Conservation (phyloP, 768 basidiomycete genomes). For the Omphalotus guepiniiformis region DNA sequence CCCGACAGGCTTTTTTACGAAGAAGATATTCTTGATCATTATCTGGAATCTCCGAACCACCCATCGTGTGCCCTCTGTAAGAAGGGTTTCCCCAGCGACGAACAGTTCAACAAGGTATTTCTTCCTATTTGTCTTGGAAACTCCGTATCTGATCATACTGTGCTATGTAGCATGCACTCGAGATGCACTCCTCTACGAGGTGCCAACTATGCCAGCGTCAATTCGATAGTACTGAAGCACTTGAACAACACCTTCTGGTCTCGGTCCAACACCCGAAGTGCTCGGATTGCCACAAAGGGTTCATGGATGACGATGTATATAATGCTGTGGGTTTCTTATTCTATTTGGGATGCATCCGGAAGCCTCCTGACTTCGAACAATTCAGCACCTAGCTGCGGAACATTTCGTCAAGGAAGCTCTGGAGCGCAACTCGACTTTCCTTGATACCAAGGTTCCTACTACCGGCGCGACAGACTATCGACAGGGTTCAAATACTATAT, state of each 20-base stretch:
- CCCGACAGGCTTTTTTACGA: not conserved
- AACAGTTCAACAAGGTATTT: not conserved
- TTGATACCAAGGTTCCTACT: too few relatives aligned
- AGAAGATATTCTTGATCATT: not conserved
- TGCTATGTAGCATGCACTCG: slow-evolving; percentile 1
- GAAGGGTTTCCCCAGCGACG: not conserved
- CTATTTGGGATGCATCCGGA: too few relatives aligned
- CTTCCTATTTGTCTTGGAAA: not conserved
- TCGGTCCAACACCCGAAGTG: not conserved
- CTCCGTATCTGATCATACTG: not conserved
- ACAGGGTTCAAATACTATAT: too few relatives aligned
- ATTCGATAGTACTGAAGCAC: not conserved
- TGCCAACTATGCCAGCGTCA: slow-evolving; percentile 2
- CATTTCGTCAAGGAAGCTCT: too few relatives aligned
- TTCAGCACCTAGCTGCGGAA: too few relatives aligned
- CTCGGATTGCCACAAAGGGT: not conserved
- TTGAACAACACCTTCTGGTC: not conserved
- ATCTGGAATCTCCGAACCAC: not conserved
- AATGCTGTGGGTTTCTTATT: too few relatives aligned
- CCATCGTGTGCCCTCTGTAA: not conserved
- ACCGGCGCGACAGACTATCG: too few relatives aligned
- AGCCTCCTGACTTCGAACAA: too few relatives aligned
- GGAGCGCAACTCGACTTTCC: too few relatives aligned
- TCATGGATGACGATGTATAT: not conserved
- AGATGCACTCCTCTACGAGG: not conserved